Evolutionary conservation across 192 early-diverging fungal species (phyloP), one percentile per base, ranked within the genome.

Genomic region (Gigaspora rosea): DNA sequence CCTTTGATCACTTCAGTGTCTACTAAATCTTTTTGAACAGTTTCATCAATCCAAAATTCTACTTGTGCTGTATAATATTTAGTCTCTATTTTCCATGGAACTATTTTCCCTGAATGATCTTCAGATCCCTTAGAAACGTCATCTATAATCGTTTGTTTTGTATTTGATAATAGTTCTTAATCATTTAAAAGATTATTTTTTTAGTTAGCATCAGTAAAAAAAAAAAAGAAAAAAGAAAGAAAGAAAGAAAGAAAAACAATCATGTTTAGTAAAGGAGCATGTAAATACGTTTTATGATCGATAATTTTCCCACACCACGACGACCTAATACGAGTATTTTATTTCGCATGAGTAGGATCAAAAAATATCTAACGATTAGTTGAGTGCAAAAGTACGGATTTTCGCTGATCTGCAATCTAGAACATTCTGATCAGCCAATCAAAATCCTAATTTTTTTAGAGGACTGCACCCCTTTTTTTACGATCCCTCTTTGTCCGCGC

Each of bases 11-110:
- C 77, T 67, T 85, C 71, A 70, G 77, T 13, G 52, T 81, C 77
- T 9, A 66, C 62, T 27, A 78, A 71, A 9, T 83, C 81, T 0
- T 76, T 71, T 12, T 76, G 50, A 5, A 82, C 76, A 1, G 84
- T 84, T 73, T 87, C 86, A 70, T 92, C 90, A 32, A 91, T 68
- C 90, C 90, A 91, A 81, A 91, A 86, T 50, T 83, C 86, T 6
- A 92, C 83, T 8, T 86, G 61, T 13, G 91, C 90, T 5, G 82
- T 85, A 76, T 92, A 93, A 80, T 93, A 93, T 65, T 91, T 91
- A 41, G 87, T 93, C 22, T 86, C 78, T 47, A 93, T 84, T 1
- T 67, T 84, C 81, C 85, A 88, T 32, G 89, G 89, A 58, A 87
- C 81, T 41, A 73, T 82, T 2, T 82, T 68, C 13, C 86, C 86